Base-by-base conservation (phyloP, 352 stramenopile genomes). In the Globisporangium nagaii region DNA sequence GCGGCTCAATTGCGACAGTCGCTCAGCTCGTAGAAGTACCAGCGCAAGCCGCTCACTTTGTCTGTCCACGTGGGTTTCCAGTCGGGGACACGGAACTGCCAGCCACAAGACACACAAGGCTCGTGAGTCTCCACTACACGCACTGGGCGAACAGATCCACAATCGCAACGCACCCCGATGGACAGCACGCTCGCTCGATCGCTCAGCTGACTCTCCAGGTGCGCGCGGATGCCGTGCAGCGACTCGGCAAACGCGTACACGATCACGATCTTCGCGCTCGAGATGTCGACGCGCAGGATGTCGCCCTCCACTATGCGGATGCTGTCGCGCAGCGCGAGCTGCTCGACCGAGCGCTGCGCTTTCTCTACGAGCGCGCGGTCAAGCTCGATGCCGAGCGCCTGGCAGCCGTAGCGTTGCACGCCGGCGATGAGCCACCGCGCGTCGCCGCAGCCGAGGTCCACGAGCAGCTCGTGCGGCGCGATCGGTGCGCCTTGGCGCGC, bases 241-340 rank as follows among this genome's bases (percentile, higher is more conserved):
- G 82, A 85, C 64, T 90, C 77, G 17, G 76, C 76, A 41, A 93
- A 95, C 10, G 84, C 84, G 56, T 95, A 95, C 12, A 93, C 78
- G 58, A 95, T 88, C 30, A 93, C 84, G 19, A 95, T 37, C 13
- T 65, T 62, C 12, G 80, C 84, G 17, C 41, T 31, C 10, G 63
- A 72, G 41, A 93, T 75, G 41, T 82, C 61, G 7, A 65, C 54
- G 22, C 55, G 31, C 65, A 91, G 62, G 60, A 95, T 78, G 48
- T 92, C 82, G 31, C 61, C 70, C 10, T 78, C 40, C 4, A 74
- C 20, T n/a, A 93, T 63, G 0, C 53, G 22, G 58, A 95, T 85
- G 15, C 58, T 64, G 30, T 68, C 43, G 15, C 69, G 22, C 4
- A 93, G 39, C 1, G 45, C 52, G 2, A 61, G 47, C 0, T 40